Base-by-base conservation (phyloP, 768 basidiomycete genomes). In the Scleroderma citrinum region DNA sequence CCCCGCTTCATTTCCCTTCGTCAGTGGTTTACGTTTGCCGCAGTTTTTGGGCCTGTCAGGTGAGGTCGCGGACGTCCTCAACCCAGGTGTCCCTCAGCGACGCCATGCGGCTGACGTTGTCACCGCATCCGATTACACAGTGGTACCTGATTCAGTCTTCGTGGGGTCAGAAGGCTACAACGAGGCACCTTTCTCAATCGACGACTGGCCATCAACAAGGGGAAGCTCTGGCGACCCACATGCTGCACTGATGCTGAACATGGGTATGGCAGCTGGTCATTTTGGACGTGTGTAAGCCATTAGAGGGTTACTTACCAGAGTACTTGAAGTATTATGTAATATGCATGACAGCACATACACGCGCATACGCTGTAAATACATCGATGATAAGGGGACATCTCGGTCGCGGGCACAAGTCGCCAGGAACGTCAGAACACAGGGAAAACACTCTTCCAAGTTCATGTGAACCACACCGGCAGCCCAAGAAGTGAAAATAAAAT, bases 41-140 rank as follows among this genome's bases (percentile, higher is more conserved):
- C 16, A 66, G 65, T 66, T 66, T 48, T 57, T 66, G 16, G 62
- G 67, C 38, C 19, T 66, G 12, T 67, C 64, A 0, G 19, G 32
- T 3, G 55, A 66, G 45, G 65, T 68, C 20, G 61, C 63, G 54
- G 54, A 48, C 21, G 54, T 57, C 32, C 62, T 68, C 13, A 48
- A 29, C 10, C 48, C 58, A 2, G 55, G 54, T 5, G 56, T 60
- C 34, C 66, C 64, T 7, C 56, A 60, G 29, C 53, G 66, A n/a
- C 64, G 67, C 13, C 65, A 66, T 47, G 66, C 65, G 0, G 66
- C 64, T 0, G 65, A 66, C 44, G 6, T 59, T 4, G 52, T 48
- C 5, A 56, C 54, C 17, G 46, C 54, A 43, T n/a, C 40, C 34
- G 52, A 40, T 1, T 57, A 57, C 32, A 24, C 23, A 20, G 29